phyloP scores from a whole-genome alignment of 1,284 basidiomycete genomes.

The Malassezia globosa region DNA sequence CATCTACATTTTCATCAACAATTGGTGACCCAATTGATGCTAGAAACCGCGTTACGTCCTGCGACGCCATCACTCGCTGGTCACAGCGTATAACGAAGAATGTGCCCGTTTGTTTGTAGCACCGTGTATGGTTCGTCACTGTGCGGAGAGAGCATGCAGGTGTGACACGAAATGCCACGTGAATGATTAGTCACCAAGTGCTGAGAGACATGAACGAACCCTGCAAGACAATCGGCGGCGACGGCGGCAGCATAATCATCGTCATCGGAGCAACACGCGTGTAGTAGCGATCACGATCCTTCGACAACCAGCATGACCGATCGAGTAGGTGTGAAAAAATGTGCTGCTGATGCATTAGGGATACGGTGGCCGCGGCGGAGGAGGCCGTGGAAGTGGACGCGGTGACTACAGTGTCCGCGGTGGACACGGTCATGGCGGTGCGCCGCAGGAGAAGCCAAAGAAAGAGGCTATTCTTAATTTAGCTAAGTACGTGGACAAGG shows the following conservation, averaged over 20 bases:
- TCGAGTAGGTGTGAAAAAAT: constrained; percentile 6
- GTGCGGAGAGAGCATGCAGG: not conserved
- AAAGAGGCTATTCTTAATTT: constrained; percentile 92
- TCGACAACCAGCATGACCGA: constrained; percentile 12
- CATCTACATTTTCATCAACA: not conserved
- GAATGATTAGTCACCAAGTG: constrained; percentile 3
- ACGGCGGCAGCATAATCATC: too few species aligned
- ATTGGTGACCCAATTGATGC: constrained; percentile 16
- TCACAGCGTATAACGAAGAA: not conserved
- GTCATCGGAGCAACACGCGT: too few species aligned
- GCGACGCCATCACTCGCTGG: constrained; percentile 3
- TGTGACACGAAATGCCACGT: not conserved
- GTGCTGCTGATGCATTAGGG: not conserved
- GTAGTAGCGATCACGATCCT: not conserved
- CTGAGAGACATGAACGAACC: too few species aligned
- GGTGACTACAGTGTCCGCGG: not conserved
- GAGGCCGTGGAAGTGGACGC: not conserved
- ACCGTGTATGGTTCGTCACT: too few species aligned
- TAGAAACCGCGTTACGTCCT: constrained; percentile 12
- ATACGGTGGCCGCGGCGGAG: not conserved
- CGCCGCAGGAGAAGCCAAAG: constrained; percentile 63
- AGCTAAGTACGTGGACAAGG: constrained; percentile 81
- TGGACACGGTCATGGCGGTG: constrained; percentile 16
- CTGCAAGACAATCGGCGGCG: too few species aligned
- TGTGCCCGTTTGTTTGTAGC: too few species aligned